Conservation (phyloP, 192 early-diverging fungal species). For the Entomortierella beljakovae region DNA sequence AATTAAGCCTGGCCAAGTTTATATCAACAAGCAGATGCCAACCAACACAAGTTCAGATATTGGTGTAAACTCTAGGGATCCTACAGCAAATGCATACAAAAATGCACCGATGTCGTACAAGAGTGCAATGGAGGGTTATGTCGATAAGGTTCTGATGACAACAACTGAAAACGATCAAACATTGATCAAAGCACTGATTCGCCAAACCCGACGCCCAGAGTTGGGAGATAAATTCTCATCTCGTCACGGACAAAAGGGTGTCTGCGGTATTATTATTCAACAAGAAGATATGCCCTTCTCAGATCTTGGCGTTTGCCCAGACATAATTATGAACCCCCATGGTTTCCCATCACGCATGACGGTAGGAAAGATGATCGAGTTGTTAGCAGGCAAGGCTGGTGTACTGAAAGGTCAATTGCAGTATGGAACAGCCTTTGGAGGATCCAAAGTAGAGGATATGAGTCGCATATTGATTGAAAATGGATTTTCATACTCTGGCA, state of each 20-base stretch:
- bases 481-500: slow-evolving; percentile 97
- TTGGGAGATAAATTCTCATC: slow-evolving; percentile 99
- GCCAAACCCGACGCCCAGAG: slow-evolving; percentile 95
- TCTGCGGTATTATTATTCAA: slow-evolving; percentile 95
- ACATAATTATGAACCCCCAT: slow-evolving; percentile 99
- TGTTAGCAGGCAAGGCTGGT: slow-evolving; percentile 96
- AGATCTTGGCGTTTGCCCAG: slow-evolving; percentile 90
- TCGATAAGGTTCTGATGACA: slow-evolving; percentile 94
- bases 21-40: slow-evolving; percentile 92
- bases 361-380: slow-evolving; percentile 99
- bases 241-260: slow-evolving; percentile 98
- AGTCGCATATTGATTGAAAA: slow-evolving; percentile 89
- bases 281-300: slow-evolving; percentile 99
- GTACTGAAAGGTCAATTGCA: slow-evolving; percentile 91
- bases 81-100: slow-evolving; percentile 62
- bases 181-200: slow-evolving; percentile 89
- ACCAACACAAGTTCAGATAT: slow-evolving; percentile 74
- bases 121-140: slow-evolving; percentile 88
- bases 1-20: slow-evolving; percentile 74
- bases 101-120: slow-evolving; percentile 90
- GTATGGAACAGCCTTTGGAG: slow-evolving; percentile 97
- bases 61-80: slow-evolving; percentile 59
- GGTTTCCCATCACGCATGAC: slow-evolving; percentile 99
- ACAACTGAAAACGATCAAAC: slow-evolving; percentile 93
- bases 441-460: slow-evolving; percentile 97